phyloP scores from a whole-genome alignment of 371 early-diverging fungal genomes.

The Lichtheimia corymbifera region DNA sequence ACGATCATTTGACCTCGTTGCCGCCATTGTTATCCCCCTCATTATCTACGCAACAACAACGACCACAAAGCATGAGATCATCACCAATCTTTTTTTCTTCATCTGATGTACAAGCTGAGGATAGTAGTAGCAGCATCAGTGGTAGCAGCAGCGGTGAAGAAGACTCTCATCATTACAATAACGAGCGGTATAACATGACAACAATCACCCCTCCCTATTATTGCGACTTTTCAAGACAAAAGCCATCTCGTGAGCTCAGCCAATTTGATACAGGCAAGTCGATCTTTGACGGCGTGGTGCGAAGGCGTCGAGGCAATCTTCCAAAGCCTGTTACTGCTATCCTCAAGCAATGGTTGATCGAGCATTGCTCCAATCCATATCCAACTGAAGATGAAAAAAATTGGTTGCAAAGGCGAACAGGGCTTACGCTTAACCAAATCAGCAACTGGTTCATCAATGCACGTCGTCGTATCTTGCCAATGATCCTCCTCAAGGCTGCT shows the following conservation, averaged over 20 bases:
- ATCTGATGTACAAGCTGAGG: too few species aligned
- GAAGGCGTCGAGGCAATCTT: conserved; percentile 49
- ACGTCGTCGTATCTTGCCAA: conserved; percentile 53
- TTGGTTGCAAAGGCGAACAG: conserved; percentile 86
- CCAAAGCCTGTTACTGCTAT: conserved; percentile 57
- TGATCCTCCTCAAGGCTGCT: conserved; percentile 14
- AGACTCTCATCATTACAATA: too few species aligned
- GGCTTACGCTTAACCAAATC: conserved; percentile 75
- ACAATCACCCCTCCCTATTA: too few species aligned
- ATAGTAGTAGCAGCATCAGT: neutral
- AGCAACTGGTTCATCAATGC: conserved; percentile 88
- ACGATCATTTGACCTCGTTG: too few species aligned
- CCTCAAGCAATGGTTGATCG: conserved; percentile 68
- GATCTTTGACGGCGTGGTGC: neutral
- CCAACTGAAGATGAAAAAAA: conserved; percentile 79
- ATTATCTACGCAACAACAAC: too few species aligned
- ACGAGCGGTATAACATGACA: too few species aligned
- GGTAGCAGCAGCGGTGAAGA: conserved; percentile 7
- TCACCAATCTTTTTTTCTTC: too few species aligned
- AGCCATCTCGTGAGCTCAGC: conserved; percentile 21
- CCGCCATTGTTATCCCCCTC: too few species aligned
- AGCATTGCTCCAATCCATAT: conserved; percentile 72
- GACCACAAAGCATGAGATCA: too few species aligned
- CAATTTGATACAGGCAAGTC: conserved; percentile 1
- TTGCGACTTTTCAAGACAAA: conserved; percentile 5